Base-by-base conservation (phyloP, 495 filamentous ascomycete genomes). In the Xylaria palmicola region DNA sequence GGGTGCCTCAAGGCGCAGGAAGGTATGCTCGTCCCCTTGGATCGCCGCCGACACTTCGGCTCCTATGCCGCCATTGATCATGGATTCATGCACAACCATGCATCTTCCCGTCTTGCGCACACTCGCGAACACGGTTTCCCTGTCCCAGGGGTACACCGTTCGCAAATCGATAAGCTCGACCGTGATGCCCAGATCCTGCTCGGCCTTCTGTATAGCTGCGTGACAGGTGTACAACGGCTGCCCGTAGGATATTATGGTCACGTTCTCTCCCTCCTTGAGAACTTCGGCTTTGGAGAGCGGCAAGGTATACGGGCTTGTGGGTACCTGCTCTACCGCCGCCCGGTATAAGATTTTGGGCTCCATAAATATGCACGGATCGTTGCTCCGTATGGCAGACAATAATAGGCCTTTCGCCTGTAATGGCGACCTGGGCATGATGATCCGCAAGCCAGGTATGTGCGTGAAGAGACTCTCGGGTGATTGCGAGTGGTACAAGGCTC, bases 321-420 rank as follows among this genome's bases (percentile, higher is more conserved):
- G 95, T 2, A 98, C 94, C 72, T 98, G 90, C 72, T 98, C 94
- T 27, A 96, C 91, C 0, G 94, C 92, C 0, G 95, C 95, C 22
- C 94, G 88, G 68, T 98, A 98, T 15, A 98, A 77, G 8, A 93
- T 87, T 78, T 98, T 98, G 0, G 94, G 95, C 73, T 98, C 94
- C 89, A 98, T 89, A 75, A 98, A 97, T 26, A 98, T 77, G 55
- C 93, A 90, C 0, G 94, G 94, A 71, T 98, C 93, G 55, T 91
- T 91, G 71, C 85, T 87, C 37, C 86, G 81, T 60, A 94, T 90
- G 29, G 92, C 90, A 1, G 93, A 80, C 2, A 98, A 79, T 22
- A 97, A 79, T 6, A 98, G 79, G 1, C 94, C 94, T 72, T 98
- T 98, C 0, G 94, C 94, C 75, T 98, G 94, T 7, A 89, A 73